Evolutionary conservation across 768 basidiomycete species (phyloP), one percentile per base, ranked within the genome.

Genomic region (Ephemerocybe angulata): DNA sequence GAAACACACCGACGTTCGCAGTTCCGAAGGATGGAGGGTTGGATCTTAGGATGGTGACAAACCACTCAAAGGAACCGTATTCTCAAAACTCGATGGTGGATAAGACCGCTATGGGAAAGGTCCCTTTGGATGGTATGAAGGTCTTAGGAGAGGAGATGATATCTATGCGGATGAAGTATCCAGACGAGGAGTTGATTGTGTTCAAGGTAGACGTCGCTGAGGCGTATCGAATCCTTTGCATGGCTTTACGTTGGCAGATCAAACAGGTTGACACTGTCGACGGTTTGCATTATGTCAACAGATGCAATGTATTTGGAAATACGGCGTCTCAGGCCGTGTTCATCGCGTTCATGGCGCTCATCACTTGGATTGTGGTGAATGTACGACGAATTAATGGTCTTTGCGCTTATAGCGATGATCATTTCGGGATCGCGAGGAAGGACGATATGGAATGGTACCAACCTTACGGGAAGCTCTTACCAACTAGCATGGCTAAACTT

Each of bases 181-280:
- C 38, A 11, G 27, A 22, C 3, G 12, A 10, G 40, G 15, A n/a
- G 13, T 17, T 44, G 1, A 44, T 60, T 3, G 25, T 69, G 0
- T 76, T 63, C 60, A 77, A 76, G 35, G 70, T 71, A 0, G 73
- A 79, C 44, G 65, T 78, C 0, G 54, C 65, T 0, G 62, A 71
- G 13, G 77, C 77, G 0, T 80, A 76, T 30, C 58, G 68, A 0
- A 63, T 66, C 0, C 50, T 75, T 7, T 76, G 74, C 0, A 61
- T 76, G 57, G 70, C 76, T 42, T 71, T 68, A 0, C 37, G 62
- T 0, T 78, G 76, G 76, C 74, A 79, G 42, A 55, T 78, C 1
- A 72, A 72, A 17, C 76, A 78, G 38, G 50, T 75, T 0, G 61
- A 70, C 8, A 61, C 52, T 0, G 50, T 76, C 12, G 58, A 67